Percentiles rank a stretch among this genome's conserved stretches.
These are phyloP conservation scores for Cryptococcus wingfieldii DNA, from an alignment of 1,284 basidiomycete genomes.

Conservation along the genomic window DNA sequence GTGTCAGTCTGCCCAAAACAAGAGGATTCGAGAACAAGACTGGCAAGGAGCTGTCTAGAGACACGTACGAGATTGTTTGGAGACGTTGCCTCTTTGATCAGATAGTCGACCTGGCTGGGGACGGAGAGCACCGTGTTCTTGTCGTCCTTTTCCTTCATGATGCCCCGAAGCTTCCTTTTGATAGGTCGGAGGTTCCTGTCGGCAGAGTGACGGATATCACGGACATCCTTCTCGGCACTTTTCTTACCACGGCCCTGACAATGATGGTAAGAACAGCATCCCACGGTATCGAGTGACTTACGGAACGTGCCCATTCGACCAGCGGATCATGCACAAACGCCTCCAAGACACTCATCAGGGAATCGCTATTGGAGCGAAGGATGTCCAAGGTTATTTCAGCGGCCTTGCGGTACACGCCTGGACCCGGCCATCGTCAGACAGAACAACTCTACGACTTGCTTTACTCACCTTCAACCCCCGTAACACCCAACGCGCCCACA, in stretches of 20 bases:
- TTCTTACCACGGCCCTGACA: slow-evolving; percentile 23
- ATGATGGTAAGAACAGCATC: not conserved
- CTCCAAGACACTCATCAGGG: slow-evolving; percentile 92
- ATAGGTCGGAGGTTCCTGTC: slow-evolving; percentile 73
- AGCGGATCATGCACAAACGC: slow-evolving; percentile 97
- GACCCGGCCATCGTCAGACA: not conserved
- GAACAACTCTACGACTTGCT: not conserved
- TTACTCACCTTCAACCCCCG: slow-evolving; percentile 76
- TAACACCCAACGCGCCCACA: slow-evolving; percentile 88
- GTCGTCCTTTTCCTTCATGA: slow-evolving; percentile 47
- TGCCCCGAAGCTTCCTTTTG: slow-evolving; percentile 74
- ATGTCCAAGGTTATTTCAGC: slow-evolving; percentile 88
- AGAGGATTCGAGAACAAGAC: not conserved
- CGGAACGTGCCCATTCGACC: slow-evolving; percentile 84
- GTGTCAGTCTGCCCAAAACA: slow-evolving; percentile 5
- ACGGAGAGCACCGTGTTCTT: slow-evolving; percentile 58
- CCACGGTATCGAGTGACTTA: slow-evolving; percentile 18
- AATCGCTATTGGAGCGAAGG: slow-evolving; percentile 85
- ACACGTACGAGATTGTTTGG: slow-evolving; percentile 64
- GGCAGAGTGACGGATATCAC: slow-evolving; percentile 58
- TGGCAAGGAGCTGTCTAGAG: not conserved
- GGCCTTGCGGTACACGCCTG: slow-evolving; percentile 85
- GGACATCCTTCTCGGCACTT: slow-evolving; percentile 20
- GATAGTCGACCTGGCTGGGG: slow-evolving; percentile 78
- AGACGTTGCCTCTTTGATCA: slow-evolving; percentile 83